Percentiles rank a stretch among this genome's conserved stretches.
These are phyloP conservation scores for Capsicum baccatum DNA, from an alignment of 257 asterid genomes.

Conservation along the genomic window DNA sequence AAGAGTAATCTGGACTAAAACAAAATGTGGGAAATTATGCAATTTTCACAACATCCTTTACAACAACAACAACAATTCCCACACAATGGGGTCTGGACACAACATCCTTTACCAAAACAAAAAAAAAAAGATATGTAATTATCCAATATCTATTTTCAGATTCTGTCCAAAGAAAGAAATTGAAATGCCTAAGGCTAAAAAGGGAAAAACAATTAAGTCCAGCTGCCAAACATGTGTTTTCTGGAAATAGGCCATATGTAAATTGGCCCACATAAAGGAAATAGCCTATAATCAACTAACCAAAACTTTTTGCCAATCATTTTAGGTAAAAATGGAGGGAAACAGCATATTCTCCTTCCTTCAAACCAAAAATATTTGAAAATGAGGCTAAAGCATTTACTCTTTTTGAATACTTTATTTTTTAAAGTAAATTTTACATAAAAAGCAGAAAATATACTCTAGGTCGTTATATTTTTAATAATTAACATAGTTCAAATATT, in stretches of 20 bases:
- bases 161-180: background rate
- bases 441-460: background rate
- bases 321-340: slow-evolving; percentile 24
- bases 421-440: background rate
- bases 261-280: slow-evolving; percentile 21
- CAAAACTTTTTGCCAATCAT: slow-evolving; percentile 11
- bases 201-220: background rate
- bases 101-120: no score
- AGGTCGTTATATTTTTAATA: background rate
- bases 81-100: no score
- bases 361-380: background rate
- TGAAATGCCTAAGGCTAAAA: background rate
- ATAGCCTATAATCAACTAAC: background rate
- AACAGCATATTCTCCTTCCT: background rate
- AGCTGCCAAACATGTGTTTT: slow-evolving; percentile 16
- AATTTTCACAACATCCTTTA: no score
- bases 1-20: background rate
- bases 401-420: background rate
- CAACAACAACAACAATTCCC: no score
- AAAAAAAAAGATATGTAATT: no score
- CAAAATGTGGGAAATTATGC: background rate
- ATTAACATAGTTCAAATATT: background rate
- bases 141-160: background rate
- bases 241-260: background rate
- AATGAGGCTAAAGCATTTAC: background rate